Conservation (phyloP, 1,139 yeast genomes). For the Fermentozyma sake region DNA sequence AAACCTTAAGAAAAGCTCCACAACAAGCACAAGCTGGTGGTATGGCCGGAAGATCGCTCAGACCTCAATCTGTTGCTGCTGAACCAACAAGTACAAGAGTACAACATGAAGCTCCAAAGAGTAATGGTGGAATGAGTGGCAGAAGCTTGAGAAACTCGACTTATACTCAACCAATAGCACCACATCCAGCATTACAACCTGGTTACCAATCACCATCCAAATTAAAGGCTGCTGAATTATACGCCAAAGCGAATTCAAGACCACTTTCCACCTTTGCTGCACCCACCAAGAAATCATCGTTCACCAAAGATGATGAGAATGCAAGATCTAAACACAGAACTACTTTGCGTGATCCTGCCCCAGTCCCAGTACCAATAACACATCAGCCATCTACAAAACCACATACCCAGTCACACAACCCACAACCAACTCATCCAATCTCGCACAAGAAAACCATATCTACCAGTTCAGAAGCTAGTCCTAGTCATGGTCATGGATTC, state of each 20-base stretch:
- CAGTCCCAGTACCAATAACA: constrained; percentile 1
- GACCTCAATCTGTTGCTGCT: constrained; percentile 28
- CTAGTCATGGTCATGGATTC: constrained; percentile 12
- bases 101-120: constrained; percentile 6
- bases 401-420: background rate
- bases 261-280: constrained; percentile 39
- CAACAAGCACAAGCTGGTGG: constrained; percentile 7
- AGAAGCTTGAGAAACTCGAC: constrained; percentile 10
- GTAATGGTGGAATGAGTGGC: constrained; percentile 32
- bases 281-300: constrained; percentile 47
- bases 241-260: constrained; percentile 45
- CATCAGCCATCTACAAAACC: constrained; percentile 1
- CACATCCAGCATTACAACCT: constrained; percentile 40
- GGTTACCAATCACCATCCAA: constrained; percentile 42
- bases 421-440: no score
- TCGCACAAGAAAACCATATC: no score
- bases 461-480: constrained; percentile 1
- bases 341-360: constrained; percentile 11
- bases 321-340: constrained; percentile 9
- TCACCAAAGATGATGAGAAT: constrained; percentile 32
- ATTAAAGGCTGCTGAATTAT: constrained; percentile 43
- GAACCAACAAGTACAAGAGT: constrained; percentile 6
- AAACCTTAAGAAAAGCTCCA: constrained; percentile 27
- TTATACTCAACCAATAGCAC: constrained; percentile 33
- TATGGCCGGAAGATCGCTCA: constrained; percentile 21